Base-by-base conservation (phyloP, 768 basidiomycete species). In the Boletus reticuloceps region DNA sequence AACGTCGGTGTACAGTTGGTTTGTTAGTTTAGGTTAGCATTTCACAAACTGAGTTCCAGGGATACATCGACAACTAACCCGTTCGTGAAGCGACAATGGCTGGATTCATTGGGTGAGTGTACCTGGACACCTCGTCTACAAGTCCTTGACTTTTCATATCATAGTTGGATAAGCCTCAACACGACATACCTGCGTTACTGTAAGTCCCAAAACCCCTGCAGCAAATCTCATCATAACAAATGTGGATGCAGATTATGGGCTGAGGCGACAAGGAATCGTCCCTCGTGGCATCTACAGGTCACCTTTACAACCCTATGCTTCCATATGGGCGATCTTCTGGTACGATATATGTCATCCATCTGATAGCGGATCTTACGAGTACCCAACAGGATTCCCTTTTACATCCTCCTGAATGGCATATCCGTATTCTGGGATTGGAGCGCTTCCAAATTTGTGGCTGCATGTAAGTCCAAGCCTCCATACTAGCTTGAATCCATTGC, bases 261-360 rank as follows among this genome's bases (percentile, higher is more conserved):
- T 64, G 43, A 57, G 27, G 51, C 25, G 14, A 17, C 63, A 50
- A 55, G 89, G 86, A 2, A 78, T 84, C 54, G 78, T 85, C 63
- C 77, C 85, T 54, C 77, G 63, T 31, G 76, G 78, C 22, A 82
- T 93, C 1, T 94, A 90, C 71, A 69, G 78, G 61, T 84, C 81
- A 60, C 58, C 64, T 3, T 68, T 86, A 25, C 87, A 89, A 63
- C 89, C 89, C 0, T 90, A 80, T 60, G 68, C 88, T 36, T 73
- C 87, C 16, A 84, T 81, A 67, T 88, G 88, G 82, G 89, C 84
- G 22, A 71, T 86, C 46, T 79, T 81, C 69, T 87, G 88, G 83
- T 82, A 78, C 69, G 77, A 69, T 73, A 49, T 29, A 16, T 65
- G n/a, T n/a, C 83, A 58, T 58, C 6, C 44, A 19, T 47, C 14